Conservation (phyloP, 208 protist genomes). For the Histomonas meleagridis region DNA sequence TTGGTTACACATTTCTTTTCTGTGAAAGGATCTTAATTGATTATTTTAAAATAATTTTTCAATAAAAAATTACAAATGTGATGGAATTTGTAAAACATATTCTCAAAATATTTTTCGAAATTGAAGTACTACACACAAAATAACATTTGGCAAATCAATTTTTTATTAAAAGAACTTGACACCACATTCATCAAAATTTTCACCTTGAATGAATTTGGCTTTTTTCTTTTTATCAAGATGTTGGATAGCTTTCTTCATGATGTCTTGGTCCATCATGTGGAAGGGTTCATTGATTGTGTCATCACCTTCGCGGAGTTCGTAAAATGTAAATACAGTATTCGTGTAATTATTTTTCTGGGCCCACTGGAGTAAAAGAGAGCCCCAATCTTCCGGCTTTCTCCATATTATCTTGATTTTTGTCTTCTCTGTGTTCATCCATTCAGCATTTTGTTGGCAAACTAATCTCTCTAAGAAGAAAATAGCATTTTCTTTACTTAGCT, state of each 20-base stretch:
- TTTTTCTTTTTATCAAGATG: not conserved
- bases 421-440: not conserved
- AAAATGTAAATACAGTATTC: not conserved
- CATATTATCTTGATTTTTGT: not conserved
- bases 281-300: not conserved
- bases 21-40: no score
- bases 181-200: not conserved
- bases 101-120: no score
- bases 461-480: not conserved
- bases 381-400: not conserved
- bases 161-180: not conserved
- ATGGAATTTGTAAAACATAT: no score
- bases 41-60: no score
- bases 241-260: not conserved
- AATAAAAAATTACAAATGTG: no score
- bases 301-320: conserved; percentile 26
- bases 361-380: not conserved
- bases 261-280: not conserved
- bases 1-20: no score
- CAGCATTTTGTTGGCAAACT: not conserved
- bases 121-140: no score
- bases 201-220: not conserved
- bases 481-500: not conserved
- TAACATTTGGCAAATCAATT: not conserved
- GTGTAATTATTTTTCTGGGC: not conserved